A percentile compares a stretch with the other conserved stretches of the same genome.
Evolutionary conservation across 1,284 basidiomycete genomes (phyloP).

Genomic region (Ustilago trichophora): DNA sequence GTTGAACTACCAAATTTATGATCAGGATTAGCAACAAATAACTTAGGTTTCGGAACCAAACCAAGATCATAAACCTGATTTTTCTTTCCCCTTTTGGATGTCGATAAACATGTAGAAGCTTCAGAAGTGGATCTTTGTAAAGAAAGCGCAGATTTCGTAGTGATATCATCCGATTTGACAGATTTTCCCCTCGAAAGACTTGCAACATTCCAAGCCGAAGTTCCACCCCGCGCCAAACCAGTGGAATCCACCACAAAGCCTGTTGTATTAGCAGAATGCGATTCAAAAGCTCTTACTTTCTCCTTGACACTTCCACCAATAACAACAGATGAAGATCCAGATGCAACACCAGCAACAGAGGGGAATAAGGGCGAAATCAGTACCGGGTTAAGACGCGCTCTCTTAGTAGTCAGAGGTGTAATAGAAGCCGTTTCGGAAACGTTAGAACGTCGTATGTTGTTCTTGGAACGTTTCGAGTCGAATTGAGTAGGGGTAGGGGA

Average conservation of each 20-base stretch:
- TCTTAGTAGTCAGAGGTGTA: conserved; percentile 57
- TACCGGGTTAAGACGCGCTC: conserved; percentile 48
- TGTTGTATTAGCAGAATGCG: neutral
- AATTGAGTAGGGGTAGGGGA: too few species aligned
- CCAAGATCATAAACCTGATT: conserved; percentile 17
- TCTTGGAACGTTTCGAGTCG: neutral
- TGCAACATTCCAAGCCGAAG: conserved; percentile 22
- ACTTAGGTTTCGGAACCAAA: conserved; percentile 49
- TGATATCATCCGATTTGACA: too few species aligned
- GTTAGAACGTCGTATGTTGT: conserved; percentile 1
- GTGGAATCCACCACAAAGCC: too few species aligned
- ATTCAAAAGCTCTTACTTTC: conserved; percentile 51
- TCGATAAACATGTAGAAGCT: too few species aligned
- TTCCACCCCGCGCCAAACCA: too few species aligned
- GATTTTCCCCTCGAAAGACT: too few species aligned
- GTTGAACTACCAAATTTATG: too few species aligned
- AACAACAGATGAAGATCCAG: neutral
- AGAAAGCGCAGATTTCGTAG: too few species aligned
- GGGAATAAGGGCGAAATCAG: conserved; percentile 53
- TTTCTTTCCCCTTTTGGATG: conserved; percentile 4
- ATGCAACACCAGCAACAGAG: neutral
- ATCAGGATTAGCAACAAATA: conserved; percentile 61
- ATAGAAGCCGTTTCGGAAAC: conserved; percentile 53
- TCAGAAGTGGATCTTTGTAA: too few species aligned
- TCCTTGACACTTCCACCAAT: conserved; percentile 37